These are phyloP conservation scores for Sporothrix sp. DNA, from an alignment of 2,329 filamentous ascomycete genomes.

Conservation along the genomic window DNA sequence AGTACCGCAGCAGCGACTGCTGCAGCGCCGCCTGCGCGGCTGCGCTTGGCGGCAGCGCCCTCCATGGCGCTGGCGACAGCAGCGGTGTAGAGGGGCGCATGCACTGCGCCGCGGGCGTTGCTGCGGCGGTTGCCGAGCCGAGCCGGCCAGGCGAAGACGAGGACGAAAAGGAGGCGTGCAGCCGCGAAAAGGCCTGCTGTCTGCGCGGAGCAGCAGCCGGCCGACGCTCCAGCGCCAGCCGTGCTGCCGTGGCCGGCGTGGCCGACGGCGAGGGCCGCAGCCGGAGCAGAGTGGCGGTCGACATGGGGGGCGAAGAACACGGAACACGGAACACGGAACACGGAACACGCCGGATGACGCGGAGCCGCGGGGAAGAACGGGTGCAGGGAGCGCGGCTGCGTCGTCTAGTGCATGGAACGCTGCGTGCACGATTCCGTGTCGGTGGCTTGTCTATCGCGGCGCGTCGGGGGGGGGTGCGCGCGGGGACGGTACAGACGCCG, in stretches of 20 bases:
- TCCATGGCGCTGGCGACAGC: neutral
- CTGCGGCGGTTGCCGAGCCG: neutral
- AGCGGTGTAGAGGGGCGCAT: neutral
- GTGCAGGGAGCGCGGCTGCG: neutral
- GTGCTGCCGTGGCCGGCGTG: constrained; percentile 4
- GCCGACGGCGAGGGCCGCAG: constrained; percentile 9
- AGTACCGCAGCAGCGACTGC: constrained; percentile 14
- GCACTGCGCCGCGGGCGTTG: neutral
- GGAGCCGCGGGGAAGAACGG: neutral
- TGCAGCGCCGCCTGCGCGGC: constrained; percentile 2
- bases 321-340: neutral
- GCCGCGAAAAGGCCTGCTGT: constrained; percentile 5
- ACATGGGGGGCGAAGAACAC: constrained; percentile 2
- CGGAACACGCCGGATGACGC: constrained; percentile 7
- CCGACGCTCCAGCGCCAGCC: neutral
- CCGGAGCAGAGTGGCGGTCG: constrained; percentile 11
- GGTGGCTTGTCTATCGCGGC: too few species aligned
- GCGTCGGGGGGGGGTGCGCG: neutral
- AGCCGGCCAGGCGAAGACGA: constrained; percentile 20
- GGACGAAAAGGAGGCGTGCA: constrained; percentile 22
- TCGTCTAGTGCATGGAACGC: neutral
- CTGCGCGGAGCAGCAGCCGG: constrained; percentile 14
- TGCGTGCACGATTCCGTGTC: neutral
- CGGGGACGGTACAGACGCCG: neutral
- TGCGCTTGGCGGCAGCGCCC: neutral